Evolutionary conservation across 192 early-diverging fungal genomes (phyloP).

Genomic region (Coemansia sp.): DNA sequence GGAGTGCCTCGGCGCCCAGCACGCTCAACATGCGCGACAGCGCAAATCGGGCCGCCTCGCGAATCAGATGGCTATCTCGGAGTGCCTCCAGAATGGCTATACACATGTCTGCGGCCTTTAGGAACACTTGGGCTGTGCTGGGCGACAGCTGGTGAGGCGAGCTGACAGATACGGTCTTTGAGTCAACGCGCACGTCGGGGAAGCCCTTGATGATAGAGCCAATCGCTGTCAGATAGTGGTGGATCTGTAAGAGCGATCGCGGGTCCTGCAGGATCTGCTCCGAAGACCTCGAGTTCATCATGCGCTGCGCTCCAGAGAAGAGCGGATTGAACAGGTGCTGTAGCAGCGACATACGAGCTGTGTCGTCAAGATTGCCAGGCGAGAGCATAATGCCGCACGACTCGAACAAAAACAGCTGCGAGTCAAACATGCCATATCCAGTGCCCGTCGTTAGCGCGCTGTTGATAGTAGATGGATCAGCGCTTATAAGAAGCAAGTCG

Average conservation of each 20-base stretch:
- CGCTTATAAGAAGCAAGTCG: constrained; percentile 71
- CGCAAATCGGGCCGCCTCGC: constrained; percentile 70
- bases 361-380: constrained; percentile 61
- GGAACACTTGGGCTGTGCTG: constrained; percentile 61
- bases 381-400: constrained; percentile 90
- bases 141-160: constrained; percentile 42
- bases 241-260: constrained; percentile 68
- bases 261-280: constrained; percentile 64
- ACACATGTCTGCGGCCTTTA: constrained; percentile 76
- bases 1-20: constrained; percentile 78
- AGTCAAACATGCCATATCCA: constrained; percentile 62
- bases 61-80: constrained; percentile 62
- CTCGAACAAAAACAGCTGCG: constrained; percentile 89
- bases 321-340: constrained; percentile 77
- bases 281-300: constrained; percentile 55
- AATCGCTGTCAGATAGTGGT: constrained; percentile 80
- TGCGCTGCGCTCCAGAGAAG: constrained; percentile 70
- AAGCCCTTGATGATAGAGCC: constrained; percentile 83
- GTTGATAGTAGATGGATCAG: constrained; percentile 52
- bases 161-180: constrained; percentile 31
- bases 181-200: constrained; percentile 52
- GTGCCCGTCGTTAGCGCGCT: neutral
- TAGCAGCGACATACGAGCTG: constrained; percentile 66
- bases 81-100: constrained; percentile 67
- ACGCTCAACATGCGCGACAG: constrained; percentile 86